Evolutionary conservation across 164 flowering plant genomes (phyloP), one percentile per base, ranked within the genome.

Genomic region (Kingdonia uniflora): DNA sequence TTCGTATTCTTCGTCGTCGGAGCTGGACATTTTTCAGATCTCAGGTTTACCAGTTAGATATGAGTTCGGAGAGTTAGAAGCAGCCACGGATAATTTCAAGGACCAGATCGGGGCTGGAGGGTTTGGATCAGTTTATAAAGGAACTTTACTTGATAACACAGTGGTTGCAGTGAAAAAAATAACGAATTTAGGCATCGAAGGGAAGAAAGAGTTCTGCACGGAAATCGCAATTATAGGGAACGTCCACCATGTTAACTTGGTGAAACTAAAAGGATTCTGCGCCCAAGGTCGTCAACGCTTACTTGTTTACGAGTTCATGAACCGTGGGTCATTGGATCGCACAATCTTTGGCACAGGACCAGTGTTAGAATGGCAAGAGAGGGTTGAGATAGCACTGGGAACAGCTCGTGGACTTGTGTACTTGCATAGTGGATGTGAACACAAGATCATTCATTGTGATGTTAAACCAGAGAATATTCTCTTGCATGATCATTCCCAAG

Each of bases 271-370:
- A 63, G 97, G 96, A 7, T 91, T 67, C 58, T 91, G 96, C 63
- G 81, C 82, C 37, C 76, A 80, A 49, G 84, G 79, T 19, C 60
- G 75, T n/a, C 77, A 74, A 33, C 66, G 82, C 41, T 68, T 87
- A 10, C 60, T 91, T 67, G 95, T 91, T 21, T 91, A 87, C 50
- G 95, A 91, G 75, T 87, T 75, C 62, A 91, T 91, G 96, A 85
- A 78, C 63, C 79, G 73, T 29, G 79, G 96, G 1, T 91, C 98
- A 3, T 60, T 91, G 19, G 95, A 85, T 41, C 64, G 76, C 13
- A 62, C 80, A 24, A 83, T 91, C 38, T 91, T 91, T 55, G 80
- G 86, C 1, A 47, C 45, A 47, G 84, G 83, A 15, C 82, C 84
- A 2, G 82, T 75, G 19, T 44, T 87, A 42, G 96, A 83, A 64